Evolutionary conservation across 306 rosid species (phyloP).

Genomic region (Psophocarpus tetragonolobus): DNA sequence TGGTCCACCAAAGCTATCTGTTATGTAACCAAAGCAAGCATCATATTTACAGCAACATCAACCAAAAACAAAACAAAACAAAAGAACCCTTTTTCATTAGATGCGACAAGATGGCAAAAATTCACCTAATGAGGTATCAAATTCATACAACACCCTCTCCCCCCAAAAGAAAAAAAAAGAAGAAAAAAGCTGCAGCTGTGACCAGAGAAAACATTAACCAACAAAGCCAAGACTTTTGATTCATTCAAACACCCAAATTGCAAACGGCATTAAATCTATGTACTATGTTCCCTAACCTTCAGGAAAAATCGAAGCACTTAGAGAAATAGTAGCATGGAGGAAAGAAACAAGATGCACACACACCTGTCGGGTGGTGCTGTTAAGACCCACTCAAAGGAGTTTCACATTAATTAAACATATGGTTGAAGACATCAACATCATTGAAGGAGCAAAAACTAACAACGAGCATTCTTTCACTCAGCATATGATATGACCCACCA

Average conservation of each 20-base stretch:
- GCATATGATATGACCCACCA: conserved; percentile 44
- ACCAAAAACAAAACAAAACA: not conserved
- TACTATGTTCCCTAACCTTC: conserved; percentile 19
- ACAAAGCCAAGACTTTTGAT: not conserved
- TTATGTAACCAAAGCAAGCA: conserved; percentile 25
- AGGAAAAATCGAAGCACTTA: conserved; percentile 30
- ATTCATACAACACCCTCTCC: not conserved
- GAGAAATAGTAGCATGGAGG: not conserved
- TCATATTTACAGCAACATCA: conserved; percentile 16
- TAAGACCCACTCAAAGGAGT: conserved; percentile 34
- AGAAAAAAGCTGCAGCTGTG: not conserved
- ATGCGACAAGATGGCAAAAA: conserved; percentile 20
- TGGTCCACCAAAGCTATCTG: conserved; percentile 38
- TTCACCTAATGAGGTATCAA: conserved; percentile 35
- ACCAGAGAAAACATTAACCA: conserved; percentile 22
- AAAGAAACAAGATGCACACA: conserved; percentile 19
- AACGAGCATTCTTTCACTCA: conserved; percentile 24
- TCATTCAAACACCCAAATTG: conserved; percentile 21
- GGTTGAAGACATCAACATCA: conserved; percentile 44
- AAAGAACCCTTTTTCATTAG: conserved; percentile 3
- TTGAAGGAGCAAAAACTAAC: conserved; percentile 43
- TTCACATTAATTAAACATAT: conserved; percentile 39
- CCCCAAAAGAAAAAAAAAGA: not conserved
- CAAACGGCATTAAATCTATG: not conserved
- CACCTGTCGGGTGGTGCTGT: conserved; percentile 26